phyloP scores from a whole-genome alignment of 805 yeast species.

The Lachancea lanzarotensis region DNA sequence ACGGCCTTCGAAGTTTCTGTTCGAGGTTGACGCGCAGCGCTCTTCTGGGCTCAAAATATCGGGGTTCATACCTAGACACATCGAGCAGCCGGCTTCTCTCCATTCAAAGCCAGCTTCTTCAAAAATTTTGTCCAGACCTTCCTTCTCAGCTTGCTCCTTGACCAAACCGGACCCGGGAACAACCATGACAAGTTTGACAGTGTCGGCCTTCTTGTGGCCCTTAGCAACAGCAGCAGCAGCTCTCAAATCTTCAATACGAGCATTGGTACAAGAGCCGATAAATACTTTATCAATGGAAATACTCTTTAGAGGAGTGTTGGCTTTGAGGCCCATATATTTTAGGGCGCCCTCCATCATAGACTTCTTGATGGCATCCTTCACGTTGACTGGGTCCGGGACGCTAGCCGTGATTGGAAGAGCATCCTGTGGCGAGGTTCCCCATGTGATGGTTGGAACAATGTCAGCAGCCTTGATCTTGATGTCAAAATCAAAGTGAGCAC shows the following conservation, averaged over 20 bases:
- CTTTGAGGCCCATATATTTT: slow-evolving; percentile 80
- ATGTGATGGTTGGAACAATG: slow-evolving; percentile 91
- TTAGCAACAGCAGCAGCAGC: slow-evolving; percentile 90
- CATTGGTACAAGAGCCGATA: slow-evolving; percentile 97
- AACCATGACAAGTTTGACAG: slow-evolving; percentile 75
- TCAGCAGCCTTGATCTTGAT: slow-evolving; percentile 76
- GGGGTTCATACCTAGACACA: slow-evolving; percentile 99
- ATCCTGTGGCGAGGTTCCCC: slow-evolving; percentile 99
- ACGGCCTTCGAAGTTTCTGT: slow-evolving; percentile 98
- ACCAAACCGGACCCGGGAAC: slow-evolving; percentile 98
- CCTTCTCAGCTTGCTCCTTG: slow-evolving; percentile 87
- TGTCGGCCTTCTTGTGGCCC: slow-evolving; percentile 80
- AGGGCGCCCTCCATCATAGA: slow-evolving; percentile 89
- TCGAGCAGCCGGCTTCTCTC: slow-evolving; percentile 99
- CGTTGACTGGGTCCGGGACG: slow-evolving; percentile 84
- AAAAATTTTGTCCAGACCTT: slow-evolving; percentile 89
- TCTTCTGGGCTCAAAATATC: slow-evolving; percentile 92
- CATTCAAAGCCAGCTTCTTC: slow-evolving; percentile 92
- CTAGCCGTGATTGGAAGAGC: slow-evolving; percentile 88
- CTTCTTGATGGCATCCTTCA: slow-evolving; percentile 64
- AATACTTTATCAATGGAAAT: slow-evolving; percentile 86
- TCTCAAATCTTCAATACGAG: slow-evolving; percentile 94
- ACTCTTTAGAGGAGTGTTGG: slow-evolving; percentile 74
- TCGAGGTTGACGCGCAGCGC: slow-evolving; percentile 97
- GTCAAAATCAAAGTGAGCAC: slow-evolving; percentile 82